Conservation (phyloP, 306 rosid genomes). For the Dryas octopetala region DNA sequence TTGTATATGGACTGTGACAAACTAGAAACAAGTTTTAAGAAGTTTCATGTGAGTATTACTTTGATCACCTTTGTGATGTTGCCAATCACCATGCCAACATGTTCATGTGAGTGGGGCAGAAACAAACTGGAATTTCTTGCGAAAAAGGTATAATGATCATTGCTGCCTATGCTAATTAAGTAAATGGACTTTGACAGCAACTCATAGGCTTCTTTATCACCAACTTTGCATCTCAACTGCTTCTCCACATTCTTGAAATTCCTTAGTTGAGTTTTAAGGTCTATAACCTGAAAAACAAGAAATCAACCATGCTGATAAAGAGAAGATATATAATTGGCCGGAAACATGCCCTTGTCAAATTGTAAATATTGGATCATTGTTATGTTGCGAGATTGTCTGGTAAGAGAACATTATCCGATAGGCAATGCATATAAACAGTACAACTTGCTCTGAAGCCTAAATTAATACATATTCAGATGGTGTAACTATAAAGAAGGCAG, state of each 20-base stretch:
- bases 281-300: slow-evolving; percentile 23
- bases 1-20: too few species aligned
- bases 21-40: too few species aligned
- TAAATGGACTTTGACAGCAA: slow-evolving; percentile 34
- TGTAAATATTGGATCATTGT: too few species aligned
- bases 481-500: too few species aligned
- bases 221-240: slow-evolving; percentile 23
- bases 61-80: slow-evolving; percentile 30
- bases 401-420: too few species aligned
- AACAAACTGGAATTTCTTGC: slow-evolving; percentile 21
- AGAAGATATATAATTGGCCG: too few species aligned
- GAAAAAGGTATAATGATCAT: slow-evolving; percentile 32
- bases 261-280: slow-evolving; percentile 32
- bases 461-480: not conserved
- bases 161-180: slow-evolving; percentile 38
- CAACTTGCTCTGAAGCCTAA: too few species aligned
- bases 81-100: slow-evolving; percentile 34
- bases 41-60: slow-evolving; percentile 3
- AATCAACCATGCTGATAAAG: too few species aligned
- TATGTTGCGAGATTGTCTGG: too few species aligned
- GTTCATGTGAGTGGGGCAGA: slow-evolving; percentile 16
- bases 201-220: slow-evolving; percentile 22
- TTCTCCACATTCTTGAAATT: slow-evolving; percentile 32
- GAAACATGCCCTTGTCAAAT: slow-evolving; percentile 19
- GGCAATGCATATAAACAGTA: not conserved